Evolutionary conservation across 1,139 yeast genomes (phyloP).

Genomic region (Pichia cactophila): DNA sequence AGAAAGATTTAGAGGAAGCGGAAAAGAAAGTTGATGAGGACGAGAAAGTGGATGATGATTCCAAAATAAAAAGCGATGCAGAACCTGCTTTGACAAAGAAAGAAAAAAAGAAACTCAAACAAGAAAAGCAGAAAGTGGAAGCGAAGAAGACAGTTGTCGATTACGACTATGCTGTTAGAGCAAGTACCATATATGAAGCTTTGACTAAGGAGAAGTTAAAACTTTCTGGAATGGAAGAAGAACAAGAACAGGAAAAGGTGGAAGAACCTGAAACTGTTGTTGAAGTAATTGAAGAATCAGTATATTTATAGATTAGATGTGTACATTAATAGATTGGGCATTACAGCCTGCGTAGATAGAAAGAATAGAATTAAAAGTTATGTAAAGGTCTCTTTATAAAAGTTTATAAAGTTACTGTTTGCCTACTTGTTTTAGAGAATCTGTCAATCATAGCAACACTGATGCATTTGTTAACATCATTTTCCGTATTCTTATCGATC

Average conservation of each 20-base stretch:
- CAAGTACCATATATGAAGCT: slow-evolving; percentile 32
- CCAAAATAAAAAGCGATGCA: slow-evolving; percentile 6
- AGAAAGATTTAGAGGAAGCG: slow-evolving; percentile 12
- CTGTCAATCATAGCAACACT: neutral
- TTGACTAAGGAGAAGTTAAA: slow-evolving; percentile 34
- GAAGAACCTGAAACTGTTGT: slow-evolving; percentile 4
- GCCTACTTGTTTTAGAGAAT: neutral
- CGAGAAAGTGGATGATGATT: slow-evolving; percentile 2
- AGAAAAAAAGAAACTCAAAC: slow-evolving; percentile 13
- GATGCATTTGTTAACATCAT: neutral
- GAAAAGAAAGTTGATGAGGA: slow-evolving; percentile 18
- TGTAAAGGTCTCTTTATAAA: too few relatives aligned
- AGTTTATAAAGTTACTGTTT: too few relatives aligned
- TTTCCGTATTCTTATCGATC: neutral
- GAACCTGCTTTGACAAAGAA: slow-evolving; percentile 7
- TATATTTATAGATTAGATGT: neutral
- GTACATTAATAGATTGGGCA: too few relatives aligned
- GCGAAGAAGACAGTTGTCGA: slow-evolving; percentile 11
- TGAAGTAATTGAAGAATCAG: neutral
- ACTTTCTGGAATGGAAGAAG: slow-evolving; percentile 32
- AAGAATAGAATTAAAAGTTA: too few relatives aligned
- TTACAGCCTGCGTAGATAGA: too few relatives aligned
- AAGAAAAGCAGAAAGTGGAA: slow-evolving; percentile 12
- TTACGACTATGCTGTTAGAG: slow-evolving; percentile 39
- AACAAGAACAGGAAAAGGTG: slow-evolving; percentile 15